These are phyloP conservation scores for Xylaria longipes DNA, from an alignment of 495 filamentous ascomycete genomes.

Conservation along the genomic window DNA sequence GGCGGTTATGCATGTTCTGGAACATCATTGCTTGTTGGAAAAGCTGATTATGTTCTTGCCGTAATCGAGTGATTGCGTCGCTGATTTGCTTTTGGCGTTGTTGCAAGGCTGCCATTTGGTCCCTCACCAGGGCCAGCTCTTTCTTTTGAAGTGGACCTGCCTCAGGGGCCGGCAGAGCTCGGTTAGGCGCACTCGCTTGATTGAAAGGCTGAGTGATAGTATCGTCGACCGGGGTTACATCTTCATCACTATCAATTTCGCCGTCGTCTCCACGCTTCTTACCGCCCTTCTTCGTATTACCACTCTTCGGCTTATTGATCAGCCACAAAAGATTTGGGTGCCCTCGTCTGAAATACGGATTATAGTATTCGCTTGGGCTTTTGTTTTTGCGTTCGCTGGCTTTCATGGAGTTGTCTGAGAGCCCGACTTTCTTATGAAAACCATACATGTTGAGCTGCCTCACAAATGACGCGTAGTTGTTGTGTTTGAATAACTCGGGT, in stretches of 20 bases:
- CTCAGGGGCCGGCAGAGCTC: conserved; percentile 43
- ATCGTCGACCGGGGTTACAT: conserved; percentile 51
- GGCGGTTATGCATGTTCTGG: conserved; percentile 88
- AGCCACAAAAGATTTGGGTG: conserved; percentile 95
- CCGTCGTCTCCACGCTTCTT: conserved; percentile 72
- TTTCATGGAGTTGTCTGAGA: conserved; percentile 97
- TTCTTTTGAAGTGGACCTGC: conserved; percentile 69
- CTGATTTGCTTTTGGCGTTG: conserved; percentile 85
- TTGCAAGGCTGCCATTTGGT: conserved; percentile 80
- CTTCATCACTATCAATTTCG: conserved; percentile 76
- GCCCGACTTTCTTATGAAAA: conserved; percentile 97
- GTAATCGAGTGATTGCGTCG: conserved; percentile 74
- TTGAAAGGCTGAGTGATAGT: conserved; percentile 33
- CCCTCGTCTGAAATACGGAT: conserved; percentile 93
- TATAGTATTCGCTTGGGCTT: conserved; percentile 96
- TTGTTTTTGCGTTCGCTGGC: conserved; percentile 96
- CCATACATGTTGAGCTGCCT: conserved; percentile 99
- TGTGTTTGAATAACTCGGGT: conserved; percentile 98
- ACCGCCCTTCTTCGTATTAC: conserved; percentile 56
- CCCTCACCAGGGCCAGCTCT: conserved; percentile 77
- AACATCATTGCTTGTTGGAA: conserved; percentile 90
- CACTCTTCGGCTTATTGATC: conserved; percentile 93
- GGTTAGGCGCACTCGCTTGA: conserved; percentile 27
- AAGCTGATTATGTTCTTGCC: conserved; percentile 84
- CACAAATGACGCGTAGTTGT: conserved; percentile 99